Percentiles rank a stretch among this genome's conserved stretches.
phyloP scores from a whole-genome alignment of 2,329 filamentous ascomycete species.

The Colletotrichum tropicicola region DNA sequence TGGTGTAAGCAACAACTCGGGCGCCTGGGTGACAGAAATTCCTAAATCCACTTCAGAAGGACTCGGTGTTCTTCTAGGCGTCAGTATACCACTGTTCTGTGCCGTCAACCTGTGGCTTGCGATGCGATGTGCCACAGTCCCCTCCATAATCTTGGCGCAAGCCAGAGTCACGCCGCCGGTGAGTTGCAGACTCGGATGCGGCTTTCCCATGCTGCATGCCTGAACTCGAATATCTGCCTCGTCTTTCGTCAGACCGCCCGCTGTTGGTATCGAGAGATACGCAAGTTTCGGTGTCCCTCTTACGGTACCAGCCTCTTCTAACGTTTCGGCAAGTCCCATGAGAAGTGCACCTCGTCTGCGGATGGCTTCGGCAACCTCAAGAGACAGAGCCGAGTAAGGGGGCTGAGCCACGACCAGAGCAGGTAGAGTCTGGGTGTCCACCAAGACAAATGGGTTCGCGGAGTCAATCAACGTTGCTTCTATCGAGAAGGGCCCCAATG shows the following conservation, averaged over 20 bases:
- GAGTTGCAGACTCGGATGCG: constrained; percentile 61
- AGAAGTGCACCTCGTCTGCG: constrained; percentile 60
- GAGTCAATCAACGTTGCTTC: constrained; percentile 44
- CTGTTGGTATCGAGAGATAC: constrained; percentile 50
- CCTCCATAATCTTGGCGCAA: constrained; percentile 50
- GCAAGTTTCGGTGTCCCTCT: constrained; percentile 64
- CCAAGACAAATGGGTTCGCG: constrained; percentile 56
- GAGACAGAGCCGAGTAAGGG: constrained; percentile 39
- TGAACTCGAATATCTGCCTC: constrained; percentile 51
- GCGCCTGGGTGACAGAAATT: background rate
- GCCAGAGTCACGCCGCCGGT: constrained; percentile 59
- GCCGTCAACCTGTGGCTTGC: background rate
- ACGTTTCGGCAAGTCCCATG: constrained; percentile 62
- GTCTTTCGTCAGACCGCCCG: background rate
- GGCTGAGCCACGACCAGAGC: constrained; percentile 51
- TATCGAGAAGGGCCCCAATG: constrained; percentile 38
- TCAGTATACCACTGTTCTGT: constrained; percentile 10
- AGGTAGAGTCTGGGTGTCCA: constrained; percentile 57
- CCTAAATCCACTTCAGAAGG: constrained; percentile 14
- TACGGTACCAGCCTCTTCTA: constrained; percentile 41
- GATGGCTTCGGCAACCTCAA: constrained; percentile 56
- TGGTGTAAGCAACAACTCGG: background rate
- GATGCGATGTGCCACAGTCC: constrained; percentile 46
- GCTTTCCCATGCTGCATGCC: constrained; percentile 59
- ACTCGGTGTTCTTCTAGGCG: constrained; percentile 34